phyloP scores from a whole-genome alignment of 225 moss, liverwort and hornwort species.

The Sphagnum tenellum region DNA sequence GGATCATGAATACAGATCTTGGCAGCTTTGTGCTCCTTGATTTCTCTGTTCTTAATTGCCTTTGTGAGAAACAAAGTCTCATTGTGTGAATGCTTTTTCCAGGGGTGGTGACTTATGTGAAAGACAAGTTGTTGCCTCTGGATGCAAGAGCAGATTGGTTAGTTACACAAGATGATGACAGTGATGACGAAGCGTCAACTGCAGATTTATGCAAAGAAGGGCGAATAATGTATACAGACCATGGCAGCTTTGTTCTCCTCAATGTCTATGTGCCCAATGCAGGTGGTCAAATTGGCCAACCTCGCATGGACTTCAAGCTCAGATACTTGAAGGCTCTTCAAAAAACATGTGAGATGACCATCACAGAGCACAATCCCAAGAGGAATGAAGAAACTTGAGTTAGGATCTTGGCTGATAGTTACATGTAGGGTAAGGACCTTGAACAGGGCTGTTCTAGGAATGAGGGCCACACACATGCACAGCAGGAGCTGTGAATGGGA shows the following conservation, averaged over 20 bases:
- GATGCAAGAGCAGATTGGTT: slow-evolving; percentile 73
- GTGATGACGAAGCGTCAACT: not conserved
- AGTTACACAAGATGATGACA: slow-evolving; percentile 17
- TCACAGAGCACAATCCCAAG: too few relatives aligned
- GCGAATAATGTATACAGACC: slow-evolving; percentile 62
- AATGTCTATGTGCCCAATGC: slow-evolving; percentile 85
- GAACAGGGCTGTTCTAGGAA: too few relatives aligned
- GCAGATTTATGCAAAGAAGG: slow-evolving; percentile 65
- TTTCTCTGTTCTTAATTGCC: slow-evolving; percentile 59
- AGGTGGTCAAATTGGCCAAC: slow-evolving; percentile 53
- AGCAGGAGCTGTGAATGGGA: too few relatives aligned
- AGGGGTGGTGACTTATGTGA: slow-evolving; percentile 86
- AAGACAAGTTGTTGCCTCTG: slow-evolving; percentile 43
- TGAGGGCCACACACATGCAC: too few relatives aligned
- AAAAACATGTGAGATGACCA: slow-evolving; percentile 36
- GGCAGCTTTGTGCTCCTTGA: slow-evolving; percentile 74
- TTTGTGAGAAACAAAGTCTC: too few relatives aligned
- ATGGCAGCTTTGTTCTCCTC: slow-evolving; percentile 69
- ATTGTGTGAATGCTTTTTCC: slow-evolving; percentile 2
- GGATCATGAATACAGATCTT: slow-evolving; percentile 63
- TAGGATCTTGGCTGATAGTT: too few relatives aligned
- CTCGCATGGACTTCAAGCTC: slow-evolving; percentile 68
- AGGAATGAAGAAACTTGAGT: too few relatives aligned
- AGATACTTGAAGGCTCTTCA: slow-evolving; percentile 58
- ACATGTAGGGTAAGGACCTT: too few relatives aligned